A percentile compares a stretch with the other conserved stretches of the same genome.
Evolutionary conservation across 306 rosid species (phyloP).

Genomic region (Pachyrhizus erosus): DNA sequence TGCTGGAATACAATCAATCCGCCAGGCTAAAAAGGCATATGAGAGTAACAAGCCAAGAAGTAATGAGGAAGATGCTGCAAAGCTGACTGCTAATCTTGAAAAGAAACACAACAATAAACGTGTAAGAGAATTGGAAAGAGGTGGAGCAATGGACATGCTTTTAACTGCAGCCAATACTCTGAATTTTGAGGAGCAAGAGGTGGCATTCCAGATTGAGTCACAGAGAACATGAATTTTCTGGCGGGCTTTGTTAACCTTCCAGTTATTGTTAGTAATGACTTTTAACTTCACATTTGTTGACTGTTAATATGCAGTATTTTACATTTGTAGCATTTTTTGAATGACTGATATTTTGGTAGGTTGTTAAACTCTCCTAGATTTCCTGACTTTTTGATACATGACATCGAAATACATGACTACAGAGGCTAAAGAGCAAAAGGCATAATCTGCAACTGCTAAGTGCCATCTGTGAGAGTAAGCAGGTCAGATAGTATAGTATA

Average conservation of each 20-base stretch:
- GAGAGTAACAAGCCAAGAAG: slow-evolving; percentile 50
- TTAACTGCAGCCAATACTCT: slow-evolving; percentile 78
- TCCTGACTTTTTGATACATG: slow-evolving; percentile 55
- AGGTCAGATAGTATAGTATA: slow-evolving; percentile 28
- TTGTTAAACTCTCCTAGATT: slow-evolving; percentile 49
- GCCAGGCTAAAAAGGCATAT: slow-evolving; percentile 56
- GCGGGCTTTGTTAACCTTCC: slow-evolving; percentile 18
- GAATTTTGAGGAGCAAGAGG: slow-evolving; percentile 62
- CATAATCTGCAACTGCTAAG: slow-evolving; percentile 39
- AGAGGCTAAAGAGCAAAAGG: slow-evolving; percentile 44
- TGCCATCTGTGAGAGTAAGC: slow-evolving; percentile 34
- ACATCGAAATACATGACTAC: slow-evolving; percentile 51
- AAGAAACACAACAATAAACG: slow-evolving; percentile 53
- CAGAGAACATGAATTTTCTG: slow-evolving; percentile 36
- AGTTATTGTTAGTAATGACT: neutral
- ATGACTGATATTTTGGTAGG: slow-evolving; percentile 57
- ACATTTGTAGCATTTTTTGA: slow-evolving; percentile 37
- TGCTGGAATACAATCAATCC: slow-evolving; percentile 65
- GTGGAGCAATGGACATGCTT: slow-evolving; percentile 87
- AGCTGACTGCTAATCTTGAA: slow-evolving; percentile 36
- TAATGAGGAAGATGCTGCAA: slow-evolving; percentile 44
- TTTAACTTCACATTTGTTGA: slow-evolving; percentile 33
- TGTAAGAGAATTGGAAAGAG: slow-evolving; percentile 56
- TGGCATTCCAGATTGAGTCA: slow-evolving; percentile 38
- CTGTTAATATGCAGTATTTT: slow-evolving; percentile 42